Evolutionary conservation across 495 filamentous ascomycete species (phyloP).

Genomic region (Neurospora tetrasperma): DNA sequence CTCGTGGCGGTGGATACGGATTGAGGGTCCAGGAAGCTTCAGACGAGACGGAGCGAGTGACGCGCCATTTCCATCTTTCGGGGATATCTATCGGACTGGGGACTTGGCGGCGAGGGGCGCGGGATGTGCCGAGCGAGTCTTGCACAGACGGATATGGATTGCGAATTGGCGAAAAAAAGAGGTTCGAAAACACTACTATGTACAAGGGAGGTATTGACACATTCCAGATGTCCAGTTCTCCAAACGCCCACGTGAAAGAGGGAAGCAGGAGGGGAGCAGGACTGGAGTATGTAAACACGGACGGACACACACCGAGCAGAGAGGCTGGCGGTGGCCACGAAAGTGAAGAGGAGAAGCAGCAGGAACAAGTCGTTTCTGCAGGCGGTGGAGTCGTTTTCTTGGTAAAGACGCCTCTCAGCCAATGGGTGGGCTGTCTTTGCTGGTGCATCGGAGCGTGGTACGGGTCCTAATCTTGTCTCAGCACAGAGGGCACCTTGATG

Average conservation of each 20-base stretch:
- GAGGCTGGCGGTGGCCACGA: neutral
- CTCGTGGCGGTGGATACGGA: neutral
- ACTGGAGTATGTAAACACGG: neutral
- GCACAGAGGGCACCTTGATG: neutral
- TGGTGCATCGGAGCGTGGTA: neutral
- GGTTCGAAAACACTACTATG: neutral
- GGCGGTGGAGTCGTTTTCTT: neutral
- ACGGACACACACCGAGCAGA: neutral
- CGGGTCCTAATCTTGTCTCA: neutral
- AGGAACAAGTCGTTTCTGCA: conserved; percentile 1
- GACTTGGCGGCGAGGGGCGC: neutral
- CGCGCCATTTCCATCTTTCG: neutral
- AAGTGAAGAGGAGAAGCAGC: neutral
- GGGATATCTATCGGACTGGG: neutral
- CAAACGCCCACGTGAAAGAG: neutral
- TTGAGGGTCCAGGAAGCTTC: neutral
- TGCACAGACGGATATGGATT: neutral
- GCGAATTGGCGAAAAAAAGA: neutral
- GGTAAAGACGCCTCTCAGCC: neutral
- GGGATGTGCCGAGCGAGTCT: neutral
- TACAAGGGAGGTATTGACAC: neutral
- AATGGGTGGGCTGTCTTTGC: neutral
- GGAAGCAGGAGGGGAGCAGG: neutral
- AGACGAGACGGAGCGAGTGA: neutral
- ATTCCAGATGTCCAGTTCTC: neutral